Conservation (phyloP, 2,329 filamentous ascomycete species). For the Elsinoe perseae region DNA sequence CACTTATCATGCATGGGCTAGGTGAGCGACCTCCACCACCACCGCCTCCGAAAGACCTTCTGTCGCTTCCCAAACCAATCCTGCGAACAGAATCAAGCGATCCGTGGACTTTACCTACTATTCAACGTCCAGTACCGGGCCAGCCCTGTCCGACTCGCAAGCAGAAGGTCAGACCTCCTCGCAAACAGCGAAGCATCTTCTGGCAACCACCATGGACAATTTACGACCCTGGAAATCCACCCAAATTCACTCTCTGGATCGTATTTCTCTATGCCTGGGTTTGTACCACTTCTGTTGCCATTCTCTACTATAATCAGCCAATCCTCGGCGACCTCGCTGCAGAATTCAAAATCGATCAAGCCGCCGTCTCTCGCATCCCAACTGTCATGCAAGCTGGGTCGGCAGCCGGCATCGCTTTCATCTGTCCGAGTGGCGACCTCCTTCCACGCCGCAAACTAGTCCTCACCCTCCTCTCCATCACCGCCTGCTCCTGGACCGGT, state of each 20-base stretch:
- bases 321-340: slow-evolving; percentile 66
- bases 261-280: slow-evolving; percentile 65
- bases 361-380: slow-evolving; percentile 59
- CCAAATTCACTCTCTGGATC: slow-evolving; percentile 57
- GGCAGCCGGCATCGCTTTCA: slow-evolving; percentile 61
- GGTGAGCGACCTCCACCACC: not conserved
- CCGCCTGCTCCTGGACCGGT: slow-evolving; percentile 60
- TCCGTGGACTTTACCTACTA: not conserved
- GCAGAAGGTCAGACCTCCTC: not conserved
- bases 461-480: slow-evolving; percentile 54
- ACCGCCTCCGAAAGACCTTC: not conserved
- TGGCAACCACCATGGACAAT: slow-evolving; percentile 2
- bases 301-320: slow-evolving; percentile 74
- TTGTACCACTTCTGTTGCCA: slow-evolving; percentile 65
- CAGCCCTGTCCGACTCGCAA: not conserved
- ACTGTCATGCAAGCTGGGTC: slow-evolving; percentile 76
- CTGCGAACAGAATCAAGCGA: not conserved
- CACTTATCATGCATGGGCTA: not conserved
- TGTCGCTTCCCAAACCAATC: not conserved
- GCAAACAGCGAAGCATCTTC: not conserved
- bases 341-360: slow-evolving; percentile 63
- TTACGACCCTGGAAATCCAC: slow-evolving; percentile 58
- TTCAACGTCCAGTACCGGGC: not conserved
- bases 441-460: slow-evolving; percentile 62
- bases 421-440: slow-evolving; percentile 67